These are phyloP conservation scores for Quercus wislizeni DNA, from an alignment of 306 rosid species.

Conservation along the genomic window DNA sequence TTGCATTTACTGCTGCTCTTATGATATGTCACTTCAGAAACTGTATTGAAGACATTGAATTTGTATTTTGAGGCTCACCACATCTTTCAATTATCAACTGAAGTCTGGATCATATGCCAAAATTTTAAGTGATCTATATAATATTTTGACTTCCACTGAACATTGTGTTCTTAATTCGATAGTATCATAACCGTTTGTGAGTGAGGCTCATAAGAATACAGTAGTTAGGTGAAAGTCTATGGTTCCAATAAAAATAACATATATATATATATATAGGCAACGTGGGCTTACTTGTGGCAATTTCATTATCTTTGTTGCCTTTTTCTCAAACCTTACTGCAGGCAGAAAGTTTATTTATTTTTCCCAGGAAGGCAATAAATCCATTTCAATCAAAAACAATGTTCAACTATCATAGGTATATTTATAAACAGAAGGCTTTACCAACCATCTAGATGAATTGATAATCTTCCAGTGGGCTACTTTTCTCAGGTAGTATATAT, in stretches of 20 bases:
- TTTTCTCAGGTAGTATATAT: background rate
- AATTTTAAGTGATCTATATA: no score
- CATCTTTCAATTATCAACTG: background rate
- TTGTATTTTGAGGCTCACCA: background rate
- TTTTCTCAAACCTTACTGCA: background rate
- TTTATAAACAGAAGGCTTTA: background rate
- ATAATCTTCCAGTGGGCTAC: background rate
- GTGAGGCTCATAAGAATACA: background rate
- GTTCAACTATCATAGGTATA: no score
- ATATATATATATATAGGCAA: no score
- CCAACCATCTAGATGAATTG: background rate
- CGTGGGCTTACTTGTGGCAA: background rate
- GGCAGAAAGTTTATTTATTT: background rate
- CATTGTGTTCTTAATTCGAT: background rate
- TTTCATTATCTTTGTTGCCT: background rate
- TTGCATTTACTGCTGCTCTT: no score
- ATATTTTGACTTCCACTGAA: no score
- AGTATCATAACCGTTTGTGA: background rate
- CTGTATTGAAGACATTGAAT: background rate
- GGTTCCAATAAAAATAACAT: no score
- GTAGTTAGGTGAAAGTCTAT: no score
- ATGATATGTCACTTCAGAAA: no score
- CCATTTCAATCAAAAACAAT: no score
- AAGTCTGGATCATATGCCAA: background rate
- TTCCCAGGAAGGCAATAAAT: background rate